Base-by-base conservation (phyloP, 2,329 filamentous ascomycete species). In the Aspergillus japonicus region DNA sequence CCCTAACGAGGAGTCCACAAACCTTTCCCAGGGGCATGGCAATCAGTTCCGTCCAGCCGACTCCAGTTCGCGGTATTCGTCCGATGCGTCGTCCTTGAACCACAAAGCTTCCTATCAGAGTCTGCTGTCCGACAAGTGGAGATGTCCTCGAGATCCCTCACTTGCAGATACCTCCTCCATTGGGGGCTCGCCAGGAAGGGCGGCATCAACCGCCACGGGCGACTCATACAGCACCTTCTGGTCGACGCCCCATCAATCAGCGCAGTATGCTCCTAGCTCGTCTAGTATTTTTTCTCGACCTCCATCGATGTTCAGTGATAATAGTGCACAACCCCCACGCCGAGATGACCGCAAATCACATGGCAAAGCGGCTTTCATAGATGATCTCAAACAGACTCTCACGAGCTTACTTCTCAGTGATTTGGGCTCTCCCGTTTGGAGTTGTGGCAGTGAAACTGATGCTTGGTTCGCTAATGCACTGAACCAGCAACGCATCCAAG, bases 391-490 rank as follows among this genome's bases (percentile, higher is more conserved):
- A 67, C 90, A 93, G 71, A 90, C 88, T 0, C 78, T 98, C 44
- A 94, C 89, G 1, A 93, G 92, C 64, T 81, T 99, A 19, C 78
- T 98, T 2, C 79, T 98, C 26, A 98, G 94, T 53, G 95, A 99
- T 72, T 82, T 98, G 4, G 92, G 93, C 5, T 92, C 89, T 47
- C 85, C 91, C 31, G 89, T 97, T 1, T 95, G 96, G 74, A 87
- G 88, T n/a, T 86, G 85, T 54, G 95, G 95, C 3, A 96, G 92
- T 47, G 95, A 99, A 78, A 98, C 94, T 0, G 95, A 98, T 73
- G 82, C 82, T 3, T 97, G 94, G 89, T 95, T 97, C 66, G 75
- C 68, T 64, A 82, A 79, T 58, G 77, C 79, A 5, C 66, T 81
- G 10, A 83, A 85, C 77, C 82, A 68, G 77, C 80, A 65, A 76